Evolutionary conservation across 129 eudicot species (phyloP), one percentile per base, ranked within the genome.

Genomic region (Pseudognaphalium luteoalbum): DNA sequence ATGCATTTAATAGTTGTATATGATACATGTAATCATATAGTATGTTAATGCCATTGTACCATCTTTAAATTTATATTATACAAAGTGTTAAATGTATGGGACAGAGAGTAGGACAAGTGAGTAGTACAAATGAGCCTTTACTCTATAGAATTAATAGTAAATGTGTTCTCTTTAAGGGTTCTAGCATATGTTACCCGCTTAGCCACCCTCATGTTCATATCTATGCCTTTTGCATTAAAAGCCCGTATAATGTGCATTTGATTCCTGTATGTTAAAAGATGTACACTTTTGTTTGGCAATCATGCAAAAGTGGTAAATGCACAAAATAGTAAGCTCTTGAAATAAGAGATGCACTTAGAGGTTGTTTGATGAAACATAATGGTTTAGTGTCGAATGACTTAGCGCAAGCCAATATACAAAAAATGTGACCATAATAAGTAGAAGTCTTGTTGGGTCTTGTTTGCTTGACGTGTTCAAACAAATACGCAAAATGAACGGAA

Each of bases 51-150:
- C 15, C 67, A 62, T 62, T 62, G 34, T 28, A 22, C 39, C 28
- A 62, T 62, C n/a, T 28, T 10, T 62, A 62, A 62, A 62, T 62
- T 7, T 12, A 20, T 58, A 17, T 21, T 61, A 11, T 61, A 64
- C 42, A 30, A 30, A 5, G 42, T 64, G 8, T 64, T 61, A 25
- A 61, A 21, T 61, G 17, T 28, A 61, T 22, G 67, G 22, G 20
- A 64, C 42, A 64, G 19, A 32, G 69, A 64, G 44, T 29, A 32
- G 69, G 11, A 64, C 69, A 64, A 64, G 22, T 8, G 21, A 60
- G 62, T 57, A 57, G 61, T 56, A 56, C 15, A 60, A 25, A 44
- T 44, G 51, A 44, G 51, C 22, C 32, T 9, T 60, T 20, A 25
- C 28, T 25, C 28, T 25, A 0, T 1, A 60, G 66, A 20, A 60